These are phyloP conservation scores for Zea mays DNA, from an alignment of 176 grass and related monocot species.

Conservation along the genomic window DNA sequence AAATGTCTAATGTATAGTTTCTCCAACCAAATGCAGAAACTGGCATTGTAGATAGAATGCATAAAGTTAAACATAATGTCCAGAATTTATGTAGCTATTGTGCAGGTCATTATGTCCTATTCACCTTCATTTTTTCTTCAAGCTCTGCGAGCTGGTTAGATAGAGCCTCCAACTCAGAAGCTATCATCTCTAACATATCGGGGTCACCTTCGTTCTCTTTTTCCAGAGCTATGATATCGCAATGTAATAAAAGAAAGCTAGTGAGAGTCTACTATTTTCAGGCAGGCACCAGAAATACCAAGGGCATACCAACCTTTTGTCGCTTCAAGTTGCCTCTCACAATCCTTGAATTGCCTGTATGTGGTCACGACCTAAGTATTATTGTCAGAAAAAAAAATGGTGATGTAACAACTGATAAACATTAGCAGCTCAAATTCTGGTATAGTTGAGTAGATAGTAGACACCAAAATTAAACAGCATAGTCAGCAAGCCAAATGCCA, in stretches of 20 bases:
- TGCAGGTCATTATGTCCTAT: neutral
- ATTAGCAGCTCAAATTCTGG: neutral
- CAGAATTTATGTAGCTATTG: neutral
- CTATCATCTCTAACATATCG: conserved; percentile 92
- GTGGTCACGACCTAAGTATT: conserved; percentile 63
- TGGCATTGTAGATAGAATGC: neutral
- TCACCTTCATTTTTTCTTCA: conserved; percentile 80
- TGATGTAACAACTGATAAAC: conserved; percentile 5
- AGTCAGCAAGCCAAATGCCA: conserved; percentile 1
- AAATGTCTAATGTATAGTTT: conserved; percentile 11
- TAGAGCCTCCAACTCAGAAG: conserved; percentile 72
- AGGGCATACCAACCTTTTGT: conserved; percentile 64
- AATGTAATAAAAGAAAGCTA: neutral
- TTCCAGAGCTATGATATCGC: conserved; percentile 54
- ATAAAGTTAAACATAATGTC: neutral
- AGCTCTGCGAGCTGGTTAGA: conserved; percentile 75
- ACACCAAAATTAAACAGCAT: neutral
- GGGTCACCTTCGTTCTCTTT: conserved; percentile 64
- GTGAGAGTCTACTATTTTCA: conserved; percentile 9
- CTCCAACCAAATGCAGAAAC: neutral
- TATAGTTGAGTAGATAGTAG: neutral
- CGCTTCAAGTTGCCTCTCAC: conserved; percentile 77
- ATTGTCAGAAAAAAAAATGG: neutral
- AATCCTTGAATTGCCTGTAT: conserved; percentile 84
- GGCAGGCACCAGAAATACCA: conserved; percentile 11